Conservation (phyloP, 2,329 filamentous ascomycete genomes). For the Phialophora macrospora region DNA sequence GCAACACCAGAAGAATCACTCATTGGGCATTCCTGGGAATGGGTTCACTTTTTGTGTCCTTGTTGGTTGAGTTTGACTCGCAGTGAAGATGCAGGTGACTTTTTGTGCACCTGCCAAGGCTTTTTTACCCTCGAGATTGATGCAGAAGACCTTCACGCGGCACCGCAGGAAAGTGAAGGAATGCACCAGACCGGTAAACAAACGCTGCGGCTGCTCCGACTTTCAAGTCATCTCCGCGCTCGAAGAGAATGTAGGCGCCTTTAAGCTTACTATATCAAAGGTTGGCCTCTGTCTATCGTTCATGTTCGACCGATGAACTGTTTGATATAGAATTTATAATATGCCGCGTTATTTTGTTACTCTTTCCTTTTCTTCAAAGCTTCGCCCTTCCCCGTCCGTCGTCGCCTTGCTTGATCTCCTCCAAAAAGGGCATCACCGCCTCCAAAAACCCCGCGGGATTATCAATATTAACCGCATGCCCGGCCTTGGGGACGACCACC, state of each 20-base stretch:
- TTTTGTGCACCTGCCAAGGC: neutral
- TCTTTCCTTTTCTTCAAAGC: neutral
- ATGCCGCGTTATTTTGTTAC: too few relatives aligned
- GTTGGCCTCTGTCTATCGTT: neutral
- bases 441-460: constrained; percentile 21
- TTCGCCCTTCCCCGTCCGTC: neutral
- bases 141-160: neutral
- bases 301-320: neutral
- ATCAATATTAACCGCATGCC: constrained; percentile 19
- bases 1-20: neutral
- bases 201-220: neutral
- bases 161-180: neutral
- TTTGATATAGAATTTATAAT: too few relatives aligned
- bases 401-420: neutral
- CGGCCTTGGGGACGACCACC: constrained; percentile 10
- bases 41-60: neutral
- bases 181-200: neutral
- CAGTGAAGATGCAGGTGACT: neutral
- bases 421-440: constrained; percentile 28
- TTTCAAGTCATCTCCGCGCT: too few relatives aligned
- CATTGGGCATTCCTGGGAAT: neutral
- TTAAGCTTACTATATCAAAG: neutral
- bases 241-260: too few relatives aligned
- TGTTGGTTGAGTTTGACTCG: neutral
- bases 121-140: neutral